These are phyloP conservation scores for Daldinia concentrica DNA, from an alignment of 495 filamentous ascomycete species.

Conservation along the genomic window DNA sequence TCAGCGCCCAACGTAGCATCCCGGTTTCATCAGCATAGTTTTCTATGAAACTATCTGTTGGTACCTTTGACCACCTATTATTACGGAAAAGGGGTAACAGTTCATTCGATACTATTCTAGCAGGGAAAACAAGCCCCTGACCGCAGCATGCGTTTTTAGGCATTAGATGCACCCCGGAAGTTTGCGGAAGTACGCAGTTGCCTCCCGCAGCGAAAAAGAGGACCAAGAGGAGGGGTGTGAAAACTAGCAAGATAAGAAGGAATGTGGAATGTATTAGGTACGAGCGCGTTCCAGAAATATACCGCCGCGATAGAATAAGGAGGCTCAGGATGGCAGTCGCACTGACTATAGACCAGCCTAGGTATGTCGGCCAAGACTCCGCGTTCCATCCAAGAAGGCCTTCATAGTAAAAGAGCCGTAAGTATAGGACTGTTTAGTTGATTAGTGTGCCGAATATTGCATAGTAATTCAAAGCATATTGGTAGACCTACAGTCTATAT, in stretches of 20 bases:
- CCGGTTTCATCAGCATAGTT: slow-evolving; percentile 33
- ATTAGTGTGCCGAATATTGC: not conserved
- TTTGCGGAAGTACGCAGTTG: slow-evolving; percentile 34
- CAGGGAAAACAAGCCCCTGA: slow-evolving; percentile 45
- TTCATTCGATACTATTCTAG: slow-evolving; percentile 19
- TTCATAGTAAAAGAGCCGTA: slow-evolving; percentile 68
- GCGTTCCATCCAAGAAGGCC: slow-evolving; percentile 65
- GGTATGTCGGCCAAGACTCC: slow-evolving; percentile 59
- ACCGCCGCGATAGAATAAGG: slow-evolving; percentile 20
- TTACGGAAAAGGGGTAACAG: slow-evolving; percentile 32
- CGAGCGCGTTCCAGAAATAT: slow-evolving; percentile 17
- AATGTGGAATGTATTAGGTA: slow-evolving; percentile 26
- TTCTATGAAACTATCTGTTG: slow-evolving; percentile 44
- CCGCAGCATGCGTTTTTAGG: slow-evolving; percentile 56
- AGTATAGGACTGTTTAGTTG: slow-evolving; percentile 51
- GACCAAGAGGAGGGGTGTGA: slow-evolving; percentile 42
- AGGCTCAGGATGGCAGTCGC: slow-evolving; percentile 12
- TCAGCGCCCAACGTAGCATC: slow-evolving; percentile 55
- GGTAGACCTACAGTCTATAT: slow-evolving; percentile 28
- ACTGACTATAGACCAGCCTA: slow-evolving; percentile 47
- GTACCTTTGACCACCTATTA: slow-evolving; percentile 33
- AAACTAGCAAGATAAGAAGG: slow-evolving; percentile 30
- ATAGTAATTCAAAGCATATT: not conserved
- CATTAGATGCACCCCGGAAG: slow-evolving; percentile 58
- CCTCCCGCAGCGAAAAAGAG: slow-evolving; percentile 53